Conservation (phyloP, 768 basidiomycete genomes). For the Mycena haematopus region DNA sequence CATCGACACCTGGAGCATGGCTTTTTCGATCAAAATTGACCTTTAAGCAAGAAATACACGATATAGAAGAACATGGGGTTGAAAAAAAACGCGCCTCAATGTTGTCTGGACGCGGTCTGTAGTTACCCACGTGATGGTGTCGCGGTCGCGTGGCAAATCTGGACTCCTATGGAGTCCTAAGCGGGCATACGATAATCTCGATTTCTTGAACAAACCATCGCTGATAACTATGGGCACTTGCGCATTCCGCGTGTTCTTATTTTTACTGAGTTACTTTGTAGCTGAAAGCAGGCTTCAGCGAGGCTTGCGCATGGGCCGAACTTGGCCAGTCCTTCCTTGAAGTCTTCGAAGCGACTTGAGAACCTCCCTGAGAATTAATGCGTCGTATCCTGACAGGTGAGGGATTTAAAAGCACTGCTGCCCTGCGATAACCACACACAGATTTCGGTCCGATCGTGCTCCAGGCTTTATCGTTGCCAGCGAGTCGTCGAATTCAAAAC, state of each 20-base stretch:
- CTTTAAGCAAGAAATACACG: not conserved
- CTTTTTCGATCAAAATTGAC: no score
- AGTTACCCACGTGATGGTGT: conserved; percentile 5
- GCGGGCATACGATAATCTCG: conserved; percentile 8
- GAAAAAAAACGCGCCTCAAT: not conserved
- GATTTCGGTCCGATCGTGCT: not conserved
- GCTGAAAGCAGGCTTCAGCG: conserved; percentile 4
- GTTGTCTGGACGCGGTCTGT: not conserved
- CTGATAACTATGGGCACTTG: conserved; percentile 8
- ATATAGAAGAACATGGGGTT: not conserved
- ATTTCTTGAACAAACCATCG: conserved; percentile 5
- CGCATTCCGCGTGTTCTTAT: conserved; percentile 15
- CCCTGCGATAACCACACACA: not conserved
- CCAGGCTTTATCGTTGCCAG: no score
- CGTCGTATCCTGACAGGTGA: not conserved
- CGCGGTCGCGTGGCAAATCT: not conserved
- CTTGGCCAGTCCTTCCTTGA: not conserved
- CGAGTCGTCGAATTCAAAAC: no score
- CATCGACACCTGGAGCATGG: no score
- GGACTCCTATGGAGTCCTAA: no score
- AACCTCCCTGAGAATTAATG: not conserved
- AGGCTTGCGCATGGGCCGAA: conserved; percentile 5
- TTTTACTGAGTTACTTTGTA: not conserved
- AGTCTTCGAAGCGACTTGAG: not conserved
- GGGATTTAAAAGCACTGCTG: not conserved